Evolutionary conservation across 1,284 basidiomycete species (phyloP), one percentile per base, ranked within the genome.

Genomic region (Ceratobasidium sp.): DNA sequence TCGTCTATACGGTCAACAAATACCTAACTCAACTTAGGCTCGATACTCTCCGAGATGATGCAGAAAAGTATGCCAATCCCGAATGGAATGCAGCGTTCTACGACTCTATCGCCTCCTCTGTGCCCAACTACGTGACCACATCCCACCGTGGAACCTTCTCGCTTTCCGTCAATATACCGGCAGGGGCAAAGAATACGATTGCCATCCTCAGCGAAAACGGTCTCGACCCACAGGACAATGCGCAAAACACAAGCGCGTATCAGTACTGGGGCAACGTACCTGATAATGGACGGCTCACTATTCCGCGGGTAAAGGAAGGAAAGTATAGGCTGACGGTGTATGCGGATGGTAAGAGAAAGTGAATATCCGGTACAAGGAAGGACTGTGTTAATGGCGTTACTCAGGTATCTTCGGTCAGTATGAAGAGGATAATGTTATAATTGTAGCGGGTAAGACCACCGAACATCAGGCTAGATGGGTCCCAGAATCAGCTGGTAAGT

Each of bases 211-310:
- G 74, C 14, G 66, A 71, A n/a, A 67, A 69, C 2, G 75, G 76
- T 1, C 62, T 69, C 30, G 74, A 77, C 54, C 73, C 66, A 56
- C 76, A 77, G 69, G 75, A 74, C 50, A 74, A 75, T 49, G 73
- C 72, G 16, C 53, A 69, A 4, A 56, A 67, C 23, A 56, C 53
- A 25, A 69, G 25, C 13, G 72, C 69, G 39, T 70, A 68, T 41
- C 76, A 77, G 72, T 77, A 77, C 60, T 77, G 76, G 76, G 70
- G 69, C 27, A 69, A 76, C 27, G 60, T 76, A 2, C 54, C 58
- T 19, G 29, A 44, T 16, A 58, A 71, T 54, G 75, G 76, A 19
- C 68, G 23, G 2, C 72, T 75, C n/a, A n/a, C 49, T 1, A 74
- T 77, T 23, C 67, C 71, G 16, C 70, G 75, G 3, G 72, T 77